Conservation (phyloP, 2,329 filamentous ascomycete genomes). For the Salinomyces thailandicus region DNA sequence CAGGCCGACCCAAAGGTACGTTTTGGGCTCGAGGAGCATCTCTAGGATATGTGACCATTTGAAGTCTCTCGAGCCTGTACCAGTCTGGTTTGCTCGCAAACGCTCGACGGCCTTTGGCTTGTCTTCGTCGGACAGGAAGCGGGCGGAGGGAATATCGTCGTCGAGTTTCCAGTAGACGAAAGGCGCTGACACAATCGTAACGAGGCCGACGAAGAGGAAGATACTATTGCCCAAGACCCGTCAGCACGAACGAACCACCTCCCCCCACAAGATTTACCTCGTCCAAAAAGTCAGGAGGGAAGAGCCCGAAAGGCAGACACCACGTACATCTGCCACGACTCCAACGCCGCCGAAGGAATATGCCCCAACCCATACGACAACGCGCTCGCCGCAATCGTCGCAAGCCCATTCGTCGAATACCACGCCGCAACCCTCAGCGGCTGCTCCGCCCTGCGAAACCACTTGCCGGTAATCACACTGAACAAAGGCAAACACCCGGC, state of each 20-base stretch:
- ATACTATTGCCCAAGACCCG: no score
- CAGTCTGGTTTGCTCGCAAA: slow-evolving; percentile 41
- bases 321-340: slow-evolving; percentile 36
- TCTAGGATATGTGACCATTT: slow-evolving; percentile 34
- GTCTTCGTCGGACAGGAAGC: slow-evolving; percentile 33
- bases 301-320: slow-evolving; percentile 51
- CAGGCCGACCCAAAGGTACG: slow-evolving; percentile 51
- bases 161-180: slow-evolving; percentile 52
- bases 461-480: slow-evolving; percentile 28
- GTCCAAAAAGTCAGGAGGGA: slow-evolving; percentile 11
- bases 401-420: slow-evolving; percentile 50
- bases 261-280: no score
- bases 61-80: slow-evolving; percentile 43
- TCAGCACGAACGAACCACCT: no score
- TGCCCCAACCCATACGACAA: slow-evolving; percentile 51
- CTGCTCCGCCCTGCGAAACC: slow-evolving; percentile 31
- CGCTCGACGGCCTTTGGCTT: slow-evolving; percentile 42
- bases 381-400: slow-evolving; percentile 51
- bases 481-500: slow-evolving; percentile 29
- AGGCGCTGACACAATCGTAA: slow-evolving; percentile 49
- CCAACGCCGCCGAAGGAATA: slow-evolving; percentile 41
- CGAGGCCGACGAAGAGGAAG: slow-evolving; percentile 51
- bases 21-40: slow-evolving; percentile 41
- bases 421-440: slow-evolving; percentile 45
- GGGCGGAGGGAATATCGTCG: slow-evolving; percentile 45